Evolutionary conservation across 495 filamentous ascomycete genomes (phyloP).

Genomic region (Tuber borchii): DNA sequence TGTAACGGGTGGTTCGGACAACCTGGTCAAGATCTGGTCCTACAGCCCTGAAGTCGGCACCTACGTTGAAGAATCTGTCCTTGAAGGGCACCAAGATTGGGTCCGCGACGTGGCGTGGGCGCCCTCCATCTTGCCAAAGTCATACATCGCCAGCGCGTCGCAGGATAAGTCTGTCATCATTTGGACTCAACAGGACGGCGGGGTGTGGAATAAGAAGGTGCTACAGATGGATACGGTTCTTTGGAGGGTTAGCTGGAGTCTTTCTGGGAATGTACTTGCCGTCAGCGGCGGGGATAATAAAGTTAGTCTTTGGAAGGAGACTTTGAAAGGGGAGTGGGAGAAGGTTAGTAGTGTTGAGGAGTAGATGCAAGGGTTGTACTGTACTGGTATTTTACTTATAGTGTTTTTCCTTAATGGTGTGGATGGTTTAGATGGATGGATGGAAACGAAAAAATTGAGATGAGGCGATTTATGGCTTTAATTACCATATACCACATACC

Average conservation of each 20-base stretch:
- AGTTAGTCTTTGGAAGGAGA: constrained; percentile 84
- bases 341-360: constrained; percentile 94
- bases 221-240: constrained; percentile 80
- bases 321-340: constrained; percentile 77
- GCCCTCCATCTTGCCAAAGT: constrained; percentile 85
- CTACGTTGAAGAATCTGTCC: constrained; percentile 52
- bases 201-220: constrained; percentile 69
- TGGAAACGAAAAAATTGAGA: neutral
- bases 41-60: constrained; percentile 52
- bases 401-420: neutral
- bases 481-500: neutral
- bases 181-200: constrained; percentile 60
- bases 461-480: neutral
- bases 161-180: constrained; percentile 96
- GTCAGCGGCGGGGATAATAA: constrained; percentile 93
- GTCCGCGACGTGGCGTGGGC: constrained; percentile 97
- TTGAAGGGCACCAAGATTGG: constrained; percentile 86
- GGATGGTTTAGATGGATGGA: neutral
- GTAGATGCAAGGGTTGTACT: constrained; percentile 44
- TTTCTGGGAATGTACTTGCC: constrained; percentile 94
- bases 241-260: constrained; percentile 96
- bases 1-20: constrained; percentile 90
- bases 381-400: neutral
- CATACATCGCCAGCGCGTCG: constrained; percentile 88
- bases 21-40: constrained; percentile 81